phyloP scores from a whole-genome alignment of 1,284 basidiomycete species.

The Cutaneotrichosporon sp. region DNA sequence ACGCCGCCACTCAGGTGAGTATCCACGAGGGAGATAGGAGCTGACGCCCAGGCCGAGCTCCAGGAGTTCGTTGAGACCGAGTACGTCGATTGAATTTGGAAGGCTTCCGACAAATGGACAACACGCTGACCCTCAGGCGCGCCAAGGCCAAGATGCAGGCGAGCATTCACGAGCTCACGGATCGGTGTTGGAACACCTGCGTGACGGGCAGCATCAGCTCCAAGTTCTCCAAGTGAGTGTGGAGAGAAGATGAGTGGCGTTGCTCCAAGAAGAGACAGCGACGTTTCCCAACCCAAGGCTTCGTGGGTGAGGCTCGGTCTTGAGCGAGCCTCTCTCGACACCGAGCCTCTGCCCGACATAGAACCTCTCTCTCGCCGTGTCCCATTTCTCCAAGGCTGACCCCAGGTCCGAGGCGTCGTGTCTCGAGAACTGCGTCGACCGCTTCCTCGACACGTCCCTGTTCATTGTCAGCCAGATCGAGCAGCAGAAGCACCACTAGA shows the following conservation, averaged over 20 bases:
- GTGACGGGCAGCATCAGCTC: conserved; percentile 79
- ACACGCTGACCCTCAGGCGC: conserved; percentile 56
- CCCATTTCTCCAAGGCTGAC: not conserved
- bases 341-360: no score
- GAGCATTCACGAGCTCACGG: conserved; percentile 55
- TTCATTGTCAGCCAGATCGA: conserved; percentile 82
- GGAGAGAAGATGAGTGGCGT: not conserved
- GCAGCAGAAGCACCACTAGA: conserved; percentile 45
- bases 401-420: conserved; percentile 69
- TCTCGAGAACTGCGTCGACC: conserved; percentile 85
- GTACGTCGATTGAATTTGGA: conserved; percentile 25
- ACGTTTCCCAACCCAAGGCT: no score
- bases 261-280: no score
- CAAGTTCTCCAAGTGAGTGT: conserved; percentile 67
- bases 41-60: conserved; percentile 70
- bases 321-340: not conserved
- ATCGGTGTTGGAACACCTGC: conserved; percentile 78
- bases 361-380: no score
- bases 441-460: conserved; percentile 89
- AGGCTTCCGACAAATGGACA: not conserved
- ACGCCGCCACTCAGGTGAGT: conserved; percentile 70
- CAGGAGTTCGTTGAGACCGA: conserved; percentile 78
- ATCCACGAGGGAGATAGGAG: no score
- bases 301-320: no score
- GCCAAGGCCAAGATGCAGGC: conserved; percentile 75